Evolutionary conservation across 495 filamentous ascomycete species (phyloP).

Genomic region (Xylaria sp.): DNA sequence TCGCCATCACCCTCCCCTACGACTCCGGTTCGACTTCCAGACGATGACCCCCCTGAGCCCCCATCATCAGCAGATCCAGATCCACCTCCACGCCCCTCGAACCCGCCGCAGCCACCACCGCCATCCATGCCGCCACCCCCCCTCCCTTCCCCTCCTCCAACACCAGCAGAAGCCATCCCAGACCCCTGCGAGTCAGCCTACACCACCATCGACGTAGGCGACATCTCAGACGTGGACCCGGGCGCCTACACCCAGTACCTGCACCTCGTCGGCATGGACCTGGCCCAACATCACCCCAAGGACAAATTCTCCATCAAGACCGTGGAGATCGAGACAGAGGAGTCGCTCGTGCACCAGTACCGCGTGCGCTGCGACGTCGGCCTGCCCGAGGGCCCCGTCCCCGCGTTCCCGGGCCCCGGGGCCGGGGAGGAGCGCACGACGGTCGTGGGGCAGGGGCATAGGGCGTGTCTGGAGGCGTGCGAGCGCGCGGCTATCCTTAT

Average conservation of each 20-base stretch:
- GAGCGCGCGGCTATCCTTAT: constrained; percentile 29
- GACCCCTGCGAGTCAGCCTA: constrained; percentile 28
- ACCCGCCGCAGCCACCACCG: not conserved
- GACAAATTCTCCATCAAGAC: not conserved
- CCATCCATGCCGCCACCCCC: not conserved
- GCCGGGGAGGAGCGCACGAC: not conserved
- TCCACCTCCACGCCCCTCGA: too few species aligned
- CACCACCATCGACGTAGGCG: constrained; percentile 32
- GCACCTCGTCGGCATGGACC: constrained; percentile 22
- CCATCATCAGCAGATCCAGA: not conserved
- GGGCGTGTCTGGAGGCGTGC: constrained; percentile 32
- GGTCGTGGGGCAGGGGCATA: not conserved
- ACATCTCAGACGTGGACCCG: constrained; percentile 31
- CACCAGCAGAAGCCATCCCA: not conserved
- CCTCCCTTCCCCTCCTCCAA: not conserved
- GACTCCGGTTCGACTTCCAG: not conserved
- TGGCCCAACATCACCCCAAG: constrained; percentile 25
- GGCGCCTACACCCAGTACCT: constrained; percentile 25
- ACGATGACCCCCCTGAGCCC: not conserved
- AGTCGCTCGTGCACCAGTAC: constrained; percentile 33
- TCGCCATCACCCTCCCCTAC: not conserved
- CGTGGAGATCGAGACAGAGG: constrained; percentile 9
- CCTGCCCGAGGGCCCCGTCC: constrained; percentile 9
- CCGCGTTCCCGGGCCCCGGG: not conserved
- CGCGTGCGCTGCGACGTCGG: constrained; percentile 33